These are phyloP conservation scores for Exophiala mesophila DNA, from an alignment of 2,329 filamentous ascomycete species.

Conservation along the genomic window DNA sequence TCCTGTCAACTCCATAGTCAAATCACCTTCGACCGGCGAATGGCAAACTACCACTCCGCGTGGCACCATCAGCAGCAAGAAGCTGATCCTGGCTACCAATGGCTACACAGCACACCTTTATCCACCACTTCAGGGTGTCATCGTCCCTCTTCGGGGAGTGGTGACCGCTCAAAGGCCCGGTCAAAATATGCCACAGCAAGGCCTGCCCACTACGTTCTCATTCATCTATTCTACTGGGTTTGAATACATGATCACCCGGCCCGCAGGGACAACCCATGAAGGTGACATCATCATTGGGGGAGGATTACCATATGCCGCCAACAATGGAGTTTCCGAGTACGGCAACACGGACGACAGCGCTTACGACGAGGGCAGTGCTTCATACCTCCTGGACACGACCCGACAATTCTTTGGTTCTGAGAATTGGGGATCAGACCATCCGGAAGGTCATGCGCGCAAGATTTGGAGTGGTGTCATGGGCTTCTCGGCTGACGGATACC, in stretches of 20 bases:
- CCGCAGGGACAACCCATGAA: conserved; percentile 24
- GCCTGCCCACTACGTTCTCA: conserved; percentile 25
- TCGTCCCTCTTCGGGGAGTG: conserved; percentile 50
- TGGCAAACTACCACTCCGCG: conserved; percentile 39
- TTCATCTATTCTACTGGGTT: conserved; percentile 31
- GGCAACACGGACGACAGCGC: conserved; percentile 29
- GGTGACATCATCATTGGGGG: conserved; percentile 32
- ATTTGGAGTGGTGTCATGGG: conserved; percentile 58
- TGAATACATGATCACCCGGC: conserved; percentile 35
- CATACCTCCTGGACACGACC: conserved; percentile 27
- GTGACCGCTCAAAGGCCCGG: conserved; percentile 42
- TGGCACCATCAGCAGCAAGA: conserved; percentile 39
- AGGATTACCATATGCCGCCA: conserved; percentile 19
- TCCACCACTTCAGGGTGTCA: conserved; percentile 42
- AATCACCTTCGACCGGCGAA: conserved; percentile 2
- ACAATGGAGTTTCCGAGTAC: conserved; percentile 18
- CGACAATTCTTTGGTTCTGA: conserved; percentile 30
- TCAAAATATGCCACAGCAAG: conserved; percentile 23
- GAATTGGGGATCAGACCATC: conserved; percentile 41
- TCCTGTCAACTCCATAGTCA: conserved; percentile 25
- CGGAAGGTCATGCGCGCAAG: conserved; percentile 41
- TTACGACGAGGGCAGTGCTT: conserved; percentile 26
- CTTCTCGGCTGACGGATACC: conserved; percentile 49
- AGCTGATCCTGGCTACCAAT: conserved; percentile 51
- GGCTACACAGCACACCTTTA: conserved; percentile 48